Conservation (phyloP, 2,329 filamentous ascomycete species). For the Fusarium sp. region DNA sequence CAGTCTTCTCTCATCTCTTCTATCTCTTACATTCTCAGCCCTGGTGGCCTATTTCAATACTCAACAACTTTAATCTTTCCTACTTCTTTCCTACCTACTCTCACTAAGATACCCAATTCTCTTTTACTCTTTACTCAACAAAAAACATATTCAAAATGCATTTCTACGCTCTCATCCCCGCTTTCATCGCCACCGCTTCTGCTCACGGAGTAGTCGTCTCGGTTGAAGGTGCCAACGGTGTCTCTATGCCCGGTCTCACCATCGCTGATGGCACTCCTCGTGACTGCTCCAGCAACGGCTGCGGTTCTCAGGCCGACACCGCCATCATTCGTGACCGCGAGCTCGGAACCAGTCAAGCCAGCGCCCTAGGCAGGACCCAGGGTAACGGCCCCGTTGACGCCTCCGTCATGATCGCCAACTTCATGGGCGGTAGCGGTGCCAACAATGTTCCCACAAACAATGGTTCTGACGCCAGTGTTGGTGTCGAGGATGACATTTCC, state of each 20-base stretch:
- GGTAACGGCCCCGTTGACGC: slow-evolving; percentile 69
- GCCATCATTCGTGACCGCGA: slow-evolving; percentile 73
- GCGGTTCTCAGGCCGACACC: slow-evolving; percentile 76
- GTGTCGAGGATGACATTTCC: slow-evolving; percentile 58
- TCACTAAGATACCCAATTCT: neutral
- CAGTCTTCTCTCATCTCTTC: neutral
- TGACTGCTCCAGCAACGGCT: slow-evolving; percentile 70
- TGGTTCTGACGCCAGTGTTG: slow-evolving; percentile 52
- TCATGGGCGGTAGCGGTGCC: slow-evolving; percentile 61
- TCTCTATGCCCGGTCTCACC: slow-evolving; percentile 69
- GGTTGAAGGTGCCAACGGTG: slow-evolving; percentile 69
- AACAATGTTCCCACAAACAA: slow-evolving; percentile 51
- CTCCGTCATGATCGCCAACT: slow-evolving; percentile 65
- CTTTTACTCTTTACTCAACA: neutral
- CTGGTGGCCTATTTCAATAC: neutral
- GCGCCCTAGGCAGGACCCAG: slow-evolving; percentile 72
- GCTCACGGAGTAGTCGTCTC: slow-evolving; percentile 69
- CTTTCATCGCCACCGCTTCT: slow-evolving; percentile 60
- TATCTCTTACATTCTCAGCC: neutral
- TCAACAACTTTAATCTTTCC: neutral
- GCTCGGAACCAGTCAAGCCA: slow-evolving; percentile 62
- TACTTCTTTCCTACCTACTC: neutral
- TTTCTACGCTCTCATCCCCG: slow-evolving; percentile 44
- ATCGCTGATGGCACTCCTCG: slow-evolving; percentile 73
- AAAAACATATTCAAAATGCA: slow-evolving; percentile 44